phyloP scores from a whole-genome alignment of 345 rosid species.

The Atalantia buxifolia region DNA sequence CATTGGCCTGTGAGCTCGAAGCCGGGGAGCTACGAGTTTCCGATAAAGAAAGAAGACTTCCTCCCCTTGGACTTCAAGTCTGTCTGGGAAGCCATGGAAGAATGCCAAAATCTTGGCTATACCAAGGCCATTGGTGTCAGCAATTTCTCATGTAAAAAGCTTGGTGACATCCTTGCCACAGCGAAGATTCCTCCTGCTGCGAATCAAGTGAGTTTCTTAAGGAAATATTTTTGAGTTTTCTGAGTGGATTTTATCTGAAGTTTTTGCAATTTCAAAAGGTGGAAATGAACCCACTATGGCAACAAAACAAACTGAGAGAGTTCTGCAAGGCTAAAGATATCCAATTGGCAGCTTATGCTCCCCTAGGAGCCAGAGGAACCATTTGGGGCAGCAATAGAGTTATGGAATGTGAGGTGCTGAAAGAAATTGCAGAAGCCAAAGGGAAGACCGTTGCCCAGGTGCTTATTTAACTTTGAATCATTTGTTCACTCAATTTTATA shows the following conservation, averaged over 20 bases:
- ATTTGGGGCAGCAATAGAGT: slow-evolving; percentile 65
- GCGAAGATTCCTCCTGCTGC: slow-evolving; percentile 75
- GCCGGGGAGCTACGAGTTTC: slow-evolving; percentile 58
- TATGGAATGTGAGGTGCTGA: slow-evolving; percentile 58
- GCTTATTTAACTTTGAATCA: background rate
- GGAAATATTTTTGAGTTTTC: background rate
- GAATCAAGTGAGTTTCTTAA: slow-evolving; percentile 51
- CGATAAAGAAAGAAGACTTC: slow-evolving; percentile 63
- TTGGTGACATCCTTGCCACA: slow-evolving; percentile 46
- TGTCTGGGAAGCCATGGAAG: slow-evolving; percentile 82
- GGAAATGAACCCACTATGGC: slow-evolving; percentile 86
- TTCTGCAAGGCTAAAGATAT: slow-evolving; percentile 54
- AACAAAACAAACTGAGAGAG: slow-evolving; percentile 62
- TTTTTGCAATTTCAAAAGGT: slow-evolving; percentile 40
- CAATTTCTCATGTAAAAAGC: slow-evolving; percentile 76
- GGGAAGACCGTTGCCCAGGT: slow-evolving; percentile 84
- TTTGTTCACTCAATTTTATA: background rate
- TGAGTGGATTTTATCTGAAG: background rate
- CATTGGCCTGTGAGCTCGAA: slow-evolving; percentile 89
- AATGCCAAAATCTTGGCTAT: slow-evolving; percentile 60
- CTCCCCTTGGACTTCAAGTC: slow-evolving; percentile 53
- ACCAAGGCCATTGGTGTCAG: slow-evolving; percentile 77
- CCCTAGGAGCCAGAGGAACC: slow-evolving; percentile 61
- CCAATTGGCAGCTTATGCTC: slow-evolving; percentile 55
- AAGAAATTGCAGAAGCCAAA: slow-evolving; percentile 57